Evolutionary conservation across 2,329 filamentous ascomycete genomes (phyloP), one percentile per base, ranked within the genome.

Genomic region (Paecilomyces variotii): DNA sequence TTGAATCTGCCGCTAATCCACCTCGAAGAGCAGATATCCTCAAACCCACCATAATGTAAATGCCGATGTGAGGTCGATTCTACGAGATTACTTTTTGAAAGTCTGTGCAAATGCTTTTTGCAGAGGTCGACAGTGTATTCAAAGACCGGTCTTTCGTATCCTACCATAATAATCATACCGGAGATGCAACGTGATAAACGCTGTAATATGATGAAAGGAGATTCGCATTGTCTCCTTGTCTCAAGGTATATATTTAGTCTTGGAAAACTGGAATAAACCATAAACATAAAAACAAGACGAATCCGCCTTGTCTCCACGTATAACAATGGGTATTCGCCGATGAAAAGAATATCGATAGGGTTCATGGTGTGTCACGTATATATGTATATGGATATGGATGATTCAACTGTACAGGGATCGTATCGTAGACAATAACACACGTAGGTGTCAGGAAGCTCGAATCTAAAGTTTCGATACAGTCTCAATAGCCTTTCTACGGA

Each of bases 401-500:
- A 45, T 19, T 14, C 39, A 9, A 45, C 9, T 45, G 5, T 45
- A 45, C 39, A 45, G n/a, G 12, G 19, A 45, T 45, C 39, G 19
- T 45, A 19, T 19, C 14, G 9, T 45, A 45, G n/a, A 45, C 7
- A 45, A 14, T 24, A 9, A 24, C 39, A 45, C 4, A 4, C n/a
- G 35, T 5, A 45, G n/a, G 14, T n/a, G n/a, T 5, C 1, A 45
- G 39, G 35, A 45, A 45, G 11, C 4, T 32, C 7, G 12, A 14
- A 12, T 50, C 51, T 64, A 74, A 4, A 74, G 60, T 57, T 70
- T 73, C 10, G 72, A 66, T 49, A 64, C 68, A 2, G 71, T 70
- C 28, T 68, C 67, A 53, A 76, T 70, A 9, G 69, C 70, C 51
- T 74, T 74, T 39, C 74, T 66, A 56, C 75, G 71, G 60, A 67